Percentiles rank a stretch among this genome's conserved stretches.
phyloP scores from a whole-genome alignment of 2,329 filamentous ascomycete species.

The Amylocarpus encephaloides region DNA sequence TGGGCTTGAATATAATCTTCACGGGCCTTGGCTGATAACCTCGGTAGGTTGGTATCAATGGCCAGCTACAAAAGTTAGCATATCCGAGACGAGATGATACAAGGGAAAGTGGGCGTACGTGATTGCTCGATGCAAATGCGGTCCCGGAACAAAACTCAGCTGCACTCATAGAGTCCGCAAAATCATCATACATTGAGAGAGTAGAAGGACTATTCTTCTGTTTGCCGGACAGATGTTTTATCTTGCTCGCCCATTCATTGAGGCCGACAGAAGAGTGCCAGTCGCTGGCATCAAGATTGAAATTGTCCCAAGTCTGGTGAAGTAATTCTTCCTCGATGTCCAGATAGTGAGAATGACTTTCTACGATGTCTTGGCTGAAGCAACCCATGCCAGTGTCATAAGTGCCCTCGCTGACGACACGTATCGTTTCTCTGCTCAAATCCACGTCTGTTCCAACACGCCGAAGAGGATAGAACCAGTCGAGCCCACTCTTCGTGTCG shows the following conservation, averaged over 20 bases:
- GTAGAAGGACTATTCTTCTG: slow-evolving; percentile 27
- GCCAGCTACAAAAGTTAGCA: slow-evolving; percentile 17
- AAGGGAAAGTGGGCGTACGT: slow-evolving; percentile 15
- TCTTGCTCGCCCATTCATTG: slow-evolving; percentile 33
- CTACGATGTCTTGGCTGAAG: slow-evolving; percentile 55
- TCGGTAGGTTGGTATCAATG: slow-evolving; percentile 24
- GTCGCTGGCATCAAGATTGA: slow-evolving; percentile 57
- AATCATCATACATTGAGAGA: slow-evolving; percentile 47
- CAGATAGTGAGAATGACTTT: slow-evolving; percentile 33
- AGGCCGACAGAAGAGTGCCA: slow-evolving; percentile 43
- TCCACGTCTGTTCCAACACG: slow-evolving; percentile 66
- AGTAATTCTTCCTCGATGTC: slow-evolving; percentile 56
- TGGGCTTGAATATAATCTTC: slow-evolving; percentile 49
- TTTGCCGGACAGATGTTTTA: slow-evolving; percentile 16
- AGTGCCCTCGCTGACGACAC: slow-evolving; percentile 75
- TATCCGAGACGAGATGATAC: background rate
- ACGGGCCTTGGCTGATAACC: slow-evolving; percentile 40
- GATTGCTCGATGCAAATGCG: slow-evolving; percentile 22
- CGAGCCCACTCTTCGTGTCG: slow-evolving; percentile 77
- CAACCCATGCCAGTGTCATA: slow-evolving; percentile 75
- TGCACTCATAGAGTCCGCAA: slow-evolving; percentile 56
- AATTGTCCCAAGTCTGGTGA: slow-evolving; percentile 60
- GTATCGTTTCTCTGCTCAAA: slow-evolving; percentile 57
- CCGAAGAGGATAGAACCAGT: slow-evolving; percentile 82
- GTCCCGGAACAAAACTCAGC: slow-evolving; percentile 49